phyloP scores from a whole-genome alignment of 1,284 basidiomycete genomes.

The Melampsora americana region DNA sequence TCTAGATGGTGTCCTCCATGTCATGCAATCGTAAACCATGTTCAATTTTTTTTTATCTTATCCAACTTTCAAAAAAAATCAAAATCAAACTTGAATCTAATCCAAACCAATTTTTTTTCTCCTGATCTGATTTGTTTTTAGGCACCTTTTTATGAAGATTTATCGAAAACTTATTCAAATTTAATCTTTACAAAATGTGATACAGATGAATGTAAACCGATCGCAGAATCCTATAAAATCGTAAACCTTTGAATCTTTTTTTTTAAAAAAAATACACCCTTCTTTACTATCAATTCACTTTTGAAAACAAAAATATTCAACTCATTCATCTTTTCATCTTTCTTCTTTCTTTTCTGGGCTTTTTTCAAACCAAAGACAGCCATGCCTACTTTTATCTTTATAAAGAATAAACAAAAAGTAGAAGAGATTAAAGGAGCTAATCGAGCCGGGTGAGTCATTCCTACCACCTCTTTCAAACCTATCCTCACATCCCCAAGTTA shows the following conservation, averaged over 20 bases:
- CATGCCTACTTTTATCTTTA: conserved; percentile 37
- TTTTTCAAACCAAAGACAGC: conserved; percentile 20
- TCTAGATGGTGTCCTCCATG: conserved; percentile 43
- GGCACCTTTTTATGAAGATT: conserved; percentile 31
- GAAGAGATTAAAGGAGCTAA: conserved; percentile 32
- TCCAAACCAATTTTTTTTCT: neutral
- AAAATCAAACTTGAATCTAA: neutral
- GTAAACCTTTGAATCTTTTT: neutral
- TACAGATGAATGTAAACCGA: conserved; percentile 10
- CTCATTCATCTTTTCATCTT: too few relatives aligned
- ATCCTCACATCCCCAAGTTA: neutral
- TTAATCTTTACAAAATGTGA: conserved; percentile 39
- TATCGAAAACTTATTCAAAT: conserved; percentile 15
- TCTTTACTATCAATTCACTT: too few relatives aligned
- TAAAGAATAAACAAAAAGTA: conserved; percentile 18
- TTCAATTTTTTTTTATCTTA: neutral
- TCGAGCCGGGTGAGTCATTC: conserved; percentile 10
- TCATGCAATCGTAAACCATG: conserved; percentile 41
- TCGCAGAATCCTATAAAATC: conserved; percentile 25
- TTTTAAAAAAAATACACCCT: too few relatives aligned
- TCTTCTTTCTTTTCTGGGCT: neutral
- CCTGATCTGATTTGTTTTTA: neutral
- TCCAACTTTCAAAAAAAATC: neutral
- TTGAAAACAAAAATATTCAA: conserved; percentile 13
- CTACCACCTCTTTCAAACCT: neutral